These are phyloP conservation scores for Plasmodium fragile DNA, from an alignment of 169 alveolate species.

Conservation along the genomic window DNA sequence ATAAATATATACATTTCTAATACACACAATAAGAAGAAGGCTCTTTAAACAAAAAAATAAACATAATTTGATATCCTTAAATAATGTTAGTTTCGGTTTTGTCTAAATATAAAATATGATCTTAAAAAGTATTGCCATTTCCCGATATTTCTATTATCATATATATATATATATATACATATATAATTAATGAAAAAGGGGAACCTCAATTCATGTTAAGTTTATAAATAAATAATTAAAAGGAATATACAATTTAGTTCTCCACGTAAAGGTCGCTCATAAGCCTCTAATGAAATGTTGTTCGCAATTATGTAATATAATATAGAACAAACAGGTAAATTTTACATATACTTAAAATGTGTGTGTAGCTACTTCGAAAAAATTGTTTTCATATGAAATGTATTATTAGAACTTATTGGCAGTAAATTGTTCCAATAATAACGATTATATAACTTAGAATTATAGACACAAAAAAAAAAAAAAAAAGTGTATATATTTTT, in stretches of 20 bases:
- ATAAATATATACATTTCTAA: no score
- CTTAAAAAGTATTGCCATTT: neutral
- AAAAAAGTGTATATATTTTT: no score
- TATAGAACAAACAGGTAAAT: neutral
- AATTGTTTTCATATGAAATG: neutral
- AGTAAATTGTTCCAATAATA: neutral
- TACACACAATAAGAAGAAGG: neutral
- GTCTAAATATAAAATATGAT: neutral
- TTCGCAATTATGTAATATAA: neutral
- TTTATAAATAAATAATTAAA: neutral
- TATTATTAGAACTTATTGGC: neutral
- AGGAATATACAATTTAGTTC: neutral
- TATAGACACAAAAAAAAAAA: neutral
- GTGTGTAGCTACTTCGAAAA: neutral
- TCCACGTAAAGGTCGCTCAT: neutral
- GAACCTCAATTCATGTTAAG: neutral
- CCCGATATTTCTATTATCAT: neutral
- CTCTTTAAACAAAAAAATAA: neutral
- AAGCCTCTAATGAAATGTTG: neutral
- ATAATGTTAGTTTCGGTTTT: neutral
- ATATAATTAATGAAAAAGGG: neutral
- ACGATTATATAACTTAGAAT: neutral
- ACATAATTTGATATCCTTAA: neutral
- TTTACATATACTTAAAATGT: neutral
- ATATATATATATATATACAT: neutral